Conservation (phyloP, 2,329 filamentous ascomycete species). For the Helotiales sp. region DNA sequence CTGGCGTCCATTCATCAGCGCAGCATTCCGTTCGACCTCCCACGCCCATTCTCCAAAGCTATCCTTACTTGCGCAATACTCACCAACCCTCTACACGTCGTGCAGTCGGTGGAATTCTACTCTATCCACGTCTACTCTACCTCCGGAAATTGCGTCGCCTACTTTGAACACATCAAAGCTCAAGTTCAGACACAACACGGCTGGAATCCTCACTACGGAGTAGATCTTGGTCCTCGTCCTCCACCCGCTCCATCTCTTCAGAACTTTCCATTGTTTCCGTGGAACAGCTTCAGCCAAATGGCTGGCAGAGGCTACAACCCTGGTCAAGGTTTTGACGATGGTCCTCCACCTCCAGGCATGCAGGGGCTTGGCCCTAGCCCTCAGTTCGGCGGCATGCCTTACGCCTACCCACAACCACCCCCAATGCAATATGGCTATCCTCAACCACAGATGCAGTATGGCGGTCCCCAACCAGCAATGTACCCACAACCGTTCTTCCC, state of each 20-base stretch:
- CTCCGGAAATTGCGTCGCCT: conserved; percentile 13
- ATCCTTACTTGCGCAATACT: conserved; percentile 19
- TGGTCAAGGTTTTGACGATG: conserved; percentile 28
- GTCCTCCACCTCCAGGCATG: conserved; percentile 23
- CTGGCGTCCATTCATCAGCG: conserved; percentile 22
- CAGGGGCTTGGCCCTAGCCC: neutral
- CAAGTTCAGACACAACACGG: conserved; percentile 13
- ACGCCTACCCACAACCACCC: neutral
- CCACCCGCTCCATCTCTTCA: conserved; percentile 6
- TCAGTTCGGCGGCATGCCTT: conserved; percentile 4
- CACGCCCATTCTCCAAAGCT: conserved; percentile 17
- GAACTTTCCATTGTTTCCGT: neutral
- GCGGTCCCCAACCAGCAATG: neutral
- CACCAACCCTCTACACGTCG: conserved; percentile 9
- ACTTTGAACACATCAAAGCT: conserved; percentile 19
- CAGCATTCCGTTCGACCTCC: conserved; percentile 9
- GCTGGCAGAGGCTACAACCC: conserved; percentile 28
- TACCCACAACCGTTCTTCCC: neutral
- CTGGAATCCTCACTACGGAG: conserved; percentile 24
- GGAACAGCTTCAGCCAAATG: conserved; percentile 4
- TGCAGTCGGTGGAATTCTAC: conserved; percentile 18
- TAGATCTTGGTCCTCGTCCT: conserved; percentile 23
- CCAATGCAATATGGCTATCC: neutral
- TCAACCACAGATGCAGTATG: neutral
- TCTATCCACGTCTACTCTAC: conserved; percentile 22